Percentiles rank a stretch among this genome's conserved stretches.
phyloP scores from a whole-genome alignment of 768 basidiomycete genomes.

The Rubroboletus satanas region DNA sequence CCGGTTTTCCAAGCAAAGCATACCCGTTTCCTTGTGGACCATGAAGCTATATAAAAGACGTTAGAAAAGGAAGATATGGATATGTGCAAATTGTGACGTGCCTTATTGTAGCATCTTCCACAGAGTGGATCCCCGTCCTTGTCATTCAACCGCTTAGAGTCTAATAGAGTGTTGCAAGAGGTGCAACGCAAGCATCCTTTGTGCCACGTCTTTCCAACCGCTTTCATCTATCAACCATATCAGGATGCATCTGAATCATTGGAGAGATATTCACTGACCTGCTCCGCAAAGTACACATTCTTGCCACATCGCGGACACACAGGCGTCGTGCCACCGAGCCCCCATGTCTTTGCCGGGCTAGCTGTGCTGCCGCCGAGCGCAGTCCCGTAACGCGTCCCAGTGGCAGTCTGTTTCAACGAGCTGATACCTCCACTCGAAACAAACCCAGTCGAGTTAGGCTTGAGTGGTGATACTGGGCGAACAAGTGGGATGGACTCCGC shows the following conservation, averaged over 20 bases:
- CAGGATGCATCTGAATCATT: background rate
- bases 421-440: slow-evolving; percentile 4
- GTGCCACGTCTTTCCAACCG: slow-evolving; percentile 77
- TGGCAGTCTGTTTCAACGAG: slow-evolving; percentile 42
- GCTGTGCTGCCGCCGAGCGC: slow-evolving; percentile 45
- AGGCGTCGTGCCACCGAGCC: slow-evolving; percentile 48
- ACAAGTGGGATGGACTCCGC: slow-evolving; percentile 10
- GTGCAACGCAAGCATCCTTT: slow-evolving; percentile 74
- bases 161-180: slow-evolving; percentile 64
- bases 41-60: slow-evolving; percentile 47
- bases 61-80: background rate
- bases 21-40: slow-evolving; percentile 75
- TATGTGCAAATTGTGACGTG: slow-evolving; percentile 4
- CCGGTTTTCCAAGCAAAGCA: slow-evolving; percentile 58
- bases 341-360: slow-evolving; percentile 49
- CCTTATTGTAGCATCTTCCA: slow-evolving; percentile 71
- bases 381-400: slow-evolving; percentile 66
- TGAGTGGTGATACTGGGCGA: slow-evolving; percentile 23
- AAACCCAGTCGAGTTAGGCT: slow-evolving; percentile 22
- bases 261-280: slow-evolving; percentile 39
- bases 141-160: slow-evolving; percentile 69
- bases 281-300: slow-evolving; percentile 84
- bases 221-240: slow-evolving; percentile 55
- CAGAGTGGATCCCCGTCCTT: slow-evolving; percentile 73
- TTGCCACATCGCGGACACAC: slow-evolving; percentile 65